These are phyloP conservation scores for Phaeosphaeriaceae sp. DNA, from an alignment of 2,329 filamentous ascomycete genomes.

Conservation along the genomic window DNA sequence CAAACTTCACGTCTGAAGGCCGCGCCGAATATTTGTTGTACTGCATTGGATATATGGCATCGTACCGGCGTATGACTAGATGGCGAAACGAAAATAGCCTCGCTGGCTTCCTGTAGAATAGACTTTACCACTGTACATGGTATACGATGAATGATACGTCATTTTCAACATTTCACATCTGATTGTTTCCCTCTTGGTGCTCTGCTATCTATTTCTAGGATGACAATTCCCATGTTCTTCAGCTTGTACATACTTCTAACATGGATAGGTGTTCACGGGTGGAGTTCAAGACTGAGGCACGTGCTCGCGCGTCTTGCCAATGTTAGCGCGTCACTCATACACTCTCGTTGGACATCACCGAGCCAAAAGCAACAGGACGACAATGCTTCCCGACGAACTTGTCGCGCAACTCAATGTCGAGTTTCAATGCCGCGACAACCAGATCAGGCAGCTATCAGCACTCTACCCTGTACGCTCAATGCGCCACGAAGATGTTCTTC, in stretches of 20 bases:
- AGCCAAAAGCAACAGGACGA: background rate
- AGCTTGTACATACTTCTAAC: background rate
- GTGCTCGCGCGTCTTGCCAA: constrained; percentile 28
- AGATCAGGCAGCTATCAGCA: constrained; percentile 55
- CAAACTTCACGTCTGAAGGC: constrained; percentile 38
- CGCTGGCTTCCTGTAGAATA: background rate
- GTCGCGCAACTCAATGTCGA: constrained; percentile 44
- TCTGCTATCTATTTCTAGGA: background rate
- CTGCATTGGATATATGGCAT: constrained; percentile 35
- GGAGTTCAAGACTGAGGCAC: constrained; percentile 18
- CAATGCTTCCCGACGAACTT: constrained; percentile 50
- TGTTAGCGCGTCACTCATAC: constrained; percentile 19
- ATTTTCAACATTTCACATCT: background rate
- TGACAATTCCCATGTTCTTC: background rate
- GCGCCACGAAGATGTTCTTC: constrained; percentile 10
- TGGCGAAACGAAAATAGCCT: background rate
- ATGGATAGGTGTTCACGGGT: no score
- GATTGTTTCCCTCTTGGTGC: background rate
- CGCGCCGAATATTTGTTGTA: background rate
- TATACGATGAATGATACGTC: background rate
- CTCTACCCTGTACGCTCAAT: constrained; percentile 52
- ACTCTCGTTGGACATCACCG: constrained; percentile 4
- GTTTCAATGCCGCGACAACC: constrained; percentile 56
- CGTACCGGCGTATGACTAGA: constrained; percentile 28
- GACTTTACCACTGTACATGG: constrained; percentile 1